phyloP scores from a whole-genome alignment of 169 alveolate species.

The Plasmodium ovale region DNA sequence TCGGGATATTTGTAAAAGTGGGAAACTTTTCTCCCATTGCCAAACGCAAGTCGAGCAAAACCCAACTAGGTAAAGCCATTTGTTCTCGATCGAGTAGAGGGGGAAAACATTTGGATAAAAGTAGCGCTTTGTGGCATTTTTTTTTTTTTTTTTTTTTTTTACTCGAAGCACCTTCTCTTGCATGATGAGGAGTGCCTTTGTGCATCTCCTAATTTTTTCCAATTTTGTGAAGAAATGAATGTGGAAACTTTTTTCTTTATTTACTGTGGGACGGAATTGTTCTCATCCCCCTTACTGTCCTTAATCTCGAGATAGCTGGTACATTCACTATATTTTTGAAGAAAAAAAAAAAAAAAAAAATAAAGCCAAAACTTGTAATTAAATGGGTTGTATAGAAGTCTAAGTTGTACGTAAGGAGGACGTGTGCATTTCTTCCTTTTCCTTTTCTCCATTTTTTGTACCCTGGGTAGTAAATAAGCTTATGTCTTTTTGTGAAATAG shows the following conservation, averaged over 20 bases:
- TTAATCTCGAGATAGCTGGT: slow-evolving; percentile 25
- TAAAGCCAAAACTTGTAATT: no score
- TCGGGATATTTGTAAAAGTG: no score
- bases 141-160: neutral
- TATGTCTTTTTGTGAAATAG: slow-evolving; percentile 58
- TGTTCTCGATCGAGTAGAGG: no score
- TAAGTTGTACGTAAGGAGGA: neutral
- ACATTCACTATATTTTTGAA: slow-evolving; percentile 19
- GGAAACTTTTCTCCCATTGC: no score
- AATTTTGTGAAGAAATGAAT: no score
- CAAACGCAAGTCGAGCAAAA: no score
- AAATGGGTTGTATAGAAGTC: neutral
- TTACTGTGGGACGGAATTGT: neutral
- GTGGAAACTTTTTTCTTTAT: neutral
- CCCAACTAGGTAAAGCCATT: no score
- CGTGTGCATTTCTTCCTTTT: neutral
- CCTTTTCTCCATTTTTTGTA: neutral
- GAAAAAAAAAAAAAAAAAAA: neutral
- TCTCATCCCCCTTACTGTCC: slow-evolving; percentile 7
- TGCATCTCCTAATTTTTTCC: no score
- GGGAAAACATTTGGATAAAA: no score
- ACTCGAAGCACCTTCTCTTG: no score
- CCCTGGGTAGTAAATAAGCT: slow-evolving; percentile 71
- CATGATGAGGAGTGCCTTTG: no score
- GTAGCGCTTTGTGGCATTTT: no score